These are phyloP conservation scores for Wickerhamomyces strasburgensis DNA, from an alignment of 805 yeast genomes.

Conservation along the genomic window DNA sequence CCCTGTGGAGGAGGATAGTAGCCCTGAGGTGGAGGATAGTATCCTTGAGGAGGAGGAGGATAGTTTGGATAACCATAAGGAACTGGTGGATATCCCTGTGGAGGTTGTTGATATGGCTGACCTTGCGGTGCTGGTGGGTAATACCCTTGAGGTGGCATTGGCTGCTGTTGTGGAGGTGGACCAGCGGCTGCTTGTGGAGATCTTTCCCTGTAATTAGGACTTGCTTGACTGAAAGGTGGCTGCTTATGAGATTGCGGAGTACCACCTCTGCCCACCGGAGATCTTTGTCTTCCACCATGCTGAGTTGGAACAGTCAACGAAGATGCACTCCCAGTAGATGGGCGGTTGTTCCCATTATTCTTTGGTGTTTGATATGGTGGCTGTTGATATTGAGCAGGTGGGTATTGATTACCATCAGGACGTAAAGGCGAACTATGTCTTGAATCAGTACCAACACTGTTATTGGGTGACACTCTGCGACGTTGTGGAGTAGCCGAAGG, in stretches of 20 bases:
- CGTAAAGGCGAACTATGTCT: constrained; percentile 15
- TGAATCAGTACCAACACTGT: constrained; percentile 9
- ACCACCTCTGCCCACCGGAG: constrained; percentile 6
- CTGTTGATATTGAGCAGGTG: not conserved
- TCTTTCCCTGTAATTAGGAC: constrained; percentile 10
- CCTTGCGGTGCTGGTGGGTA: constrained; percentile 6
- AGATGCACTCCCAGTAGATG: constrained; percentile 5
- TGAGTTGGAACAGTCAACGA: constrained; percentile 7
- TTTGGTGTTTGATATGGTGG: constrained; percentile 1
- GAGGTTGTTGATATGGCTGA: constrained; percentile 7
- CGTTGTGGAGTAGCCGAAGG: constrained; percentile 3
- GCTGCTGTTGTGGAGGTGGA: constrained; percentile 1
- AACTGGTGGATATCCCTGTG: constrained; percentile 13
- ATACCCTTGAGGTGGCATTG: constrained; percentile 3
- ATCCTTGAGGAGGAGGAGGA: constrained; percentile 21
- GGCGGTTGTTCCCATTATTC: constrained; percentile 1
- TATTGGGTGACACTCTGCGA: constrained; percentile 7
- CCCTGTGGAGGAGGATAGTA: constrained; percentile 13
- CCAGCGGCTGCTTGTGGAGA: constrained; percentile 10
- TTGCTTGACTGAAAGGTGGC: constrained; percentile 4
- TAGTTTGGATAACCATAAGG: constrained; percentile 25
- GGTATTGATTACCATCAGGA: constrained; percentile 4
- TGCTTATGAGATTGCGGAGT: constrained; percentile 3
- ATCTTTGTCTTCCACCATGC: constrained; percentile 5
- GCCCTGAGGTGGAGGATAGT: constrained; percentile 9